Evolutionary conservation across 2,329 filamentous ascomycete species (phyloP).

Genomic region (Setomelanomma holmii): DNA sequence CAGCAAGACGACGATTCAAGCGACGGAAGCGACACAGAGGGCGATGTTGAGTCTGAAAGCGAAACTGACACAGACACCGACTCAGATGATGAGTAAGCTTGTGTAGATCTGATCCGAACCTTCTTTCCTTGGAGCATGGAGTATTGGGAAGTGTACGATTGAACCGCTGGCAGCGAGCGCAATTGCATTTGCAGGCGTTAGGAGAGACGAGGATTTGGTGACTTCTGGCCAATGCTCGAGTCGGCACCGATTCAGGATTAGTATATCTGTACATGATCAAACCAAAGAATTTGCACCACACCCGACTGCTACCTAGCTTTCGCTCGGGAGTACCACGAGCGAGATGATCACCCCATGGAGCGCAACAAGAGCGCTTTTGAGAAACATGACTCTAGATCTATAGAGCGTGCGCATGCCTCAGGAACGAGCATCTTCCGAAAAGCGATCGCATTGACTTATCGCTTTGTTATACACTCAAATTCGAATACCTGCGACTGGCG

Average conservation of each 20-base stretch:
- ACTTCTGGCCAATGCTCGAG: conserved; percentile 10
- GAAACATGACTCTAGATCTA: neutral
- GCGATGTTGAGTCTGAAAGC: conserved; percentile 63
- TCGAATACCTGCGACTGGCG: conserved; percentile 5
- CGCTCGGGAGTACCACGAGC: neutral
- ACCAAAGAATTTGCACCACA: conserved; percentile 3
- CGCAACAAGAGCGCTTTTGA: neutral
- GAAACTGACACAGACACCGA: conserved; percentile 57
- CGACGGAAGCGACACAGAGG: conserved; percentile 68
- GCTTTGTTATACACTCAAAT: conserved; percentile 15
- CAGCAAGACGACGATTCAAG: conserved; percentile 67
- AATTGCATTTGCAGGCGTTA: conserved; percentile 41
- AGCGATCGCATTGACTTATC: conserved; percentile 14
- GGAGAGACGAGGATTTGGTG: conserved; percentile 6
- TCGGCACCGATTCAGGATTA: conserved; percentile 8
- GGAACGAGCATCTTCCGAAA: conserved; percentile 19
- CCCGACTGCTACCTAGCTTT: neutral
- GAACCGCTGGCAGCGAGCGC: conserved; percentile 6
- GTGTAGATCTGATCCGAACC: neutral
- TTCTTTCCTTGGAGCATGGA: conserved; percentile 2
- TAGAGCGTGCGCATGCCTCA: conserved; percentile 14
- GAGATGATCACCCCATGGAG: neutral
- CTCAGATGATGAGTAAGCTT: conserved; percentile 48
- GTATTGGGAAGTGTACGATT: conserved; percentile 19
- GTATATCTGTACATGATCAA: conserved; percentile 21